Conservation (phyloP, 768 basidiomycete genomes). For the Amylocystis lapponica region DNA sequence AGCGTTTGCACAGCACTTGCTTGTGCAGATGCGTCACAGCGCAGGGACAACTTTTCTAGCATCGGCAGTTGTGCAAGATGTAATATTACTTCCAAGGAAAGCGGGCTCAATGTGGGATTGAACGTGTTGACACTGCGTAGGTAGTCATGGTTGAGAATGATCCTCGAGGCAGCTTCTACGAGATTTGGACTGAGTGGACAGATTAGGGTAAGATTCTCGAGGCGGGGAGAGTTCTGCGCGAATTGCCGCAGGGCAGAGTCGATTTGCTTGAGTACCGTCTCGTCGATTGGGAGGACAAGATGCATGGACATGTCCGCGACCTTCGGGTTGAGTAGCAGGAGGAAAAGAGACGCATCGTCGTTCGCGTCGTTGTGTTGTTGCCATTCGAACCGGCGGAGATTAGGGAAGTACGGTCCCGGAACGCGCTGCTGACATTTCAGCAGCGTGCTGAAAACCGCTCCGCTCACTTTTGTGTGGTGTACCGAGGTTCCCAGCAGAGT, state of each 20-base stretch:
- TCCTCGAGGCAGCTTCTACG: not conserved
- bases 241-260: slow-evolving; percentile 1
- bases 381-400: slow-evolving; percentile 10
- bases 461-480: not conserved
- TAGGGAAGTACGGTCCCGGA: slow-evolving; percentile 3
- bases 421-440: not conserved
- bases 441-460: not conserved
- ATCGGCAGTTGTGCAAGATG: slow-evolving; percentile 2
- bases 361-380: not conserved
- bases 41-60: slow-evolving; percentile 3
- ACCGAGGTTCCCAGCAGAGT: not conserved
- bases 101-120: not conserved
- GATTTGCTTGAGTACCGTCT: not conserved
- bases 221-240: not conserved
- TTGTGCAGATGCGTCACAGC: not conserved
- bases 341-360: slow-evolving; percentile 3
- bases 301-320: slow-evolving; percentile 1
- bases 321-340: slow-evolving; percentile 4
- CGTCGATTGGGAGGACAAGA: not conserved
- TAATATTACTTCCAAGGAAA: not conserved
- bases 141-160: slow-evolving; percentile 2
- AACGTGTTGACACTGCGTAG: slow-evolving; percentile 1
- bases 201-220: slow-evolving; percentile 2
- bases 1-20: not conserved
- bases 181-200: not conserved